These are phyloP conservation scores for Kwoniella bestiolae DNA, from an alignment of 768 basidiomycete genomes.

Conservation along the genomic window DNA sequence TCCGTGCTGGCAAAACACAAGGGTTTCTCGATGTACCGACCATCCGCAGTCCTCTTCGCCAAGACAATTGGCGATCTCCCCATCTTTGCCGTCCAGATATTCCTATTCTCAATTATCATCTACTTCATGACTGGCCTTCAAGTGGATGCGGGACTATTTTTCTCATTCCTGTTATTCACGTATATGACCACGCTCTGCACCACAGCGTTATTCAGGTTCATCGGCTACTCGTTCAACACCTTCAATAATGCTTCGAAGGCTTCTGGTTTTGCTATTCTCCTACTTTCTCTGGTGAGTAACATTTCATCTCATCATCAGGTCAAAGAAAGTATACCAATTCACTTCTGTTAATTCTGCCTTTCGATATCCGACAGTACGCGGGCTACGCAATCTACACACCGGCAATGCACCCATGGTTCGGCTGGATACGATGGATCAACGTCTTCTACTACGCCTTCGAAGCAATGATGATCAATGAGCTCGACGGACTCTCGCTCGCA, in stretches of 20 bases:
- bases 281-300: conserved; percentile 39
- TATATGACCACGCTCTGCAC: conserved; percentile 36
- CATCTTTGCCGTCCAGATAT: conserved; percentile 52
- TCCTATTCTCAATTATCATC: conserved; percentile 52
- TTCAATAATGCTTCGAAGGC: conserved; percentile 55
- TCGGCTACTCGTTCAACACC: conserved; percentile 48
- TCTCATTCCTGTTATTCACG: conserved; percentile 40
- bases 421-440: conserved; percentile 54
- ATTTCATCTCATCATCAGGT: too few relatives aligned
- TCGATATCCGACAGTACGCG: conserved; percentile 20
- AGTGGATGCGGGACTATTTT: conserved; percentile 36
- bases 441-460: conserved; percentile 54
- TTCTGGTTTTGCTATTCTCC: conserved; percentile 45
- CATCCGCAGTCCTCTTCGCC: conserved; percentile 59
- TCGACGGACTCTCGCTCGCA: conserved; percentile 32
- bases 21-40: conserved; percentile 49
- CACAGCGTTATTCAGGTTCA: conserved; percentile 49
- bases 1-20: conserved; percentile 55
- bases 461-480: conserved; percentile 40
- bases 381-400: conserved; percentile 49
- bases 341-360: too few relatives aligned
- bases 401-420: conserved; percentile 54
- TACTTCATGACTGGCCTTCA: conserved; percentile 50
- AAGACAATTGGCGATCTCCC: conserved; percentile 60
- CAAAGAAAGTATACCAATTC: too few relatives aligned